Percentiles rank a stretch among this genome's conserved stretches.
Evolutionary conservation across 2,329 filamentous ascomycete genomes (phyloP).

Genomic region (Lachnellula cervina): DNA sequence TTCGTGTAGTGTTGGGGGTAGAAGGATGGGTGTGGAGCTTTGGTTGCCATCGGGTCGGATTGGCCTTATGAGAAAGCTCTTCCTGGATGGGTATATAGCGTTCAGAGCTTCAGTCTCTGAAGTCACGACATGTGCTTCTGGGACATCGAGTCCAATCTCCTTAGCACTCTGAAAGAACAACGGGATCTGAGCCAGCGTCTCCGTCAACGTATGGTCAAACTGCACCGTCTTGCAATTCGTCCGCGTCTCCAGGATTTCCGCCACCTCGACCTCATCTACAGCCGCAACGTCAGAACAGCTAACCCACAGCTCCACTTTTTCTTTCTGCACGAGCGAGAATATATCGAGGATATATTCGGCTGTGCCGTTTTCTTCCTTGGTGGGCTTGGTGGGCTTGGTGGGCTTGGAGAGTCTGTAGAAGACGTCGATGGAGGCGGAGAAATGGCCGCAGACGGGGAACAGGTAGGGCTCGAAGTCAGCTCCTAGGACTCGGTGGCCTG

Average conservation of each 20-base stretch:
- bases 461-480: conserved; percentile 52
- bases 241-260: not conserved
- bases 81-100: not conserved
- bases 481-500: conserved; percentile 65
- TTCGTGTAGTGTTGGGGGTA: not conserved
- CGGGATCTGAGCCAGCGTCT: not conserved
- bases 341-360: conserved; percentile 5
- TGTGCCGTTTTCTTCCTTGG: not conserved
- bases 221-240: not conserved
- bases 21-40: not conserved
- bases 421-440: conserved; percentile 16
- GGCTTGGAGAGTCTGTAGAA: conserved; percentile 10
- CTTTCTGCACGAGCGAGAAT: not conserved
- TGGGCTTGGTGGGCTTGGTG: not conserved
- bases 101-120: not conserved
- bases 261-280: not conserved
- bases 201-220: not conserved
- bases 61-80: not conserved
- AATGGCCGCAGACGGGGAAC: conserved; percentile 21
- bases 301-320: conserved; percentile 6
- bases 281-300: not conserved
- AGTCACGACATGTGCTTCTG: not conserved
- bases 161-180: not conserved
- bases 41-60: not conserved
- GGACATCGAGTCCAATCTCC: not conserved